Base-by-base conservation (phyloP, 2,329 filamentous ascomycete genomes). In the Nothopassalora personata region DNA sequence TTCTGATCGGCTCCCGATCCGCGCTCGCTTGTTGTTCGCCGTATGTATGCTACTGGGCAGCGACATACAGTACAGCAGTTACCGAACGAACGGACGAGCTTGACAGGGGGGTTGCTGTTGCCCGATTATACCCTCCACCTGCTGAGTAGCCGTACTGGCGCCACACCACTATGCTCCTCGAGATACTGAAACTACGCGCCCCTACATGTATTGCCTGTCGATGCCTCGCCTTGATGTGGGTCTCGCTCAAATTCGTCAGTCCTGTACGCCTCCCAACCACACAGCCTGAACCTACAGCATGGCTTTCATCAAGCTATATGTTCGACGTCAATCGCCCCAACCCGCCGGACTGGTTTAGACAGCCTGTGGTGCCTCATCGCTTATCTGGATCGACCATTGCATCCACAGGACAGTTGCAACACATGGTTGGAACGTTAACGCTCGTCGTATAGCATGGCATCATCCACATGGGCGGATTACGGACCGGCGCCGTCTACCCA, bases 321-420 rank as follows among this genome's bases (percentile, higher is more conserved):
- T 60, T 59, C 63, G 59, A 47, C 51, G 56, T 52, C 50, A 57
- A 55, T 51, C 58, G 56, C 53, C 59, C 58, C 53, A 57, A 63
- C 55, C 68, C 64, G 64, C 60, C 60, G 61, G 56, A 56, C 58
- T 66, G 68, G 66, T 65, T 65, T 48, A 60, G 63, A 65, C 61
- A 64, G 61, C 60, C 67, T 69, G 68, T 63, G 61, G 68, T 70
- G 66, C 63, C 58, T 63, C 63, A 48, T 67, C 67, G 66, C 67
- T 68, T 67, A 68, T 68, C 66, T 64, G 62, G 60, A 65, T 66
- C 65, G 52, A 60, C 48, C 31, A 28, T 48, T 43, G 59, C 63
- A 62, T 59, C 58, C 59, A 53, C 56, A 54, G 57, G 62, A 60
- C 61, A 43, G 50, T 52, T 59, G 53, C 56, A 54, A 43, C 58